Base-by-base conservation (phyloP, 2,329 filamentous ascomycete species). In the Emmonsiellopsis sp. region DNA sequence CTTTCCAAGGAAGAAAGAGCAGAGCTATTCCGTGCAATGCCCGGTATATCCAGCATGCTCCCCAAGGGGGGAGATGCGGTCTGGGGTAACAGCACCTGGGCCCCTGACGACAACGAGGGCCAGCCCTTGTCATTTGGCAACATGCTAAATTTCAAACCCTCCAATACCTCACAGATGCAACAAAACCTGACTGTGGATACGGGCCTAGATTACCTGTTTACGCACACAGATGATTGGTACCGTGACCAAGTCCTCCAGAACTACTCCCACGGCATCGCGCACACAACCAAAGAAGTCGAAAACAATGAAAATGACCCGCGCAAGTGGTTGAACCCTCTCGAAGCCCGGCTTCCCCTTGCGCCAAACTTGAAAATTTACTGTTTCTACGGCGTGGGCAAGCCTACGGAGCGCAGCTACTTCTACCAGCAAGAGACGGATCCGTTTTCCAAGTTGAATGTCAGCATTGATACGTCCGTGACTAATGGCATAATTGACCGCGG, bases 241-340 rank as follows among this genome's bases (percentile, higher is more conserved):
- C 78, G 78, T 56, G 74, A 87, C 34, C 83, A 87, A 65, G 76
- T 95, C 9, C 75, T 80, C 52, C 73, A 76, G 7, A 87, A 84
- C 65, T 98, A 95, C 72, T 96, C 91, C 1, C 86, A 90, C 53
- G 93, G 92, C 10, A 78, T 98, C 31, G 93, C 93, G 0, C 85
- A 88, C 57, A 93, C 87, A 0, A 76, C 74, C 6, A 79, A 79
- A 8, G 86, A 95, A 69, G 89, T 98, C 0, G 86, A 95, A 64
- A 82, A 79, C 50, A 93, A 93, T 66, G 85, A 91, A 62, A 71
- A 82, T n/a, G 79, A 88, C 58, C 82, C 81, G 2, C 77, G 74
- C 49, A 98, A 94, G 66, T 98, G 93, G 93, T 82, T 95, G 56
- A 98, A 98, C 65, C 93, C 93, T 0, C 81, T 97, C n/a, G 92